A percentile compares a stretch with the other conserved stretches of the same genome.
Evolutionary conservation across 1,139 yeast genomes (phyloP).

Genomic region (Lodderomyces orthopsilosis): DNA sequence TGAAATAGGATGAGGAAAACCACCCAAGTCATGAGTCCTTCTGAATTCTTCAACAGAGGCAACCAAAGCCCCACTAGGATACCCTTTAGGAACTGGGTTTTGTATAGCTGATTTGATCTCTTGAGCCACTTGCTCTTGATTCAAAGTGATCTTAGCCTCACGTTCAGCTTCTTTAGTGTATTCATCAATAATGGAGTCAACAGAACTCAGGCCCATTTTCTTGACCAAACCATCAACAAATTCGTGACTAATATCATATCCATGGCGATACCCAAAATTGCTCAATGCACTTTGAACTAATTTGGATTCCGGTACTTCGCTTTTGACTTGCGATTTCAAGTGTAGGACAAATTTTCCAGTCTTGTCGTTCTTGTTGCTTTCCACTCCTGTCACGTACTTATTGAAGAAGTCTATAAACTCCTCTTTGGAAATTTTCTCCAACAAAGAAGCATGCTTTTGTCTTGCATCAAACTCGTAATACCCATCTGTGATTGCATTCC

Average conservation of each 20-base stretch:
- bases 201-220: slow-evolving; percentile 16
- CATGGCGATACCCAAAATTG: slow-evolving; percentile 26
- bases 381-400: slow-evolving; percentile 29
- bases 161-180: slow-evolving; percentile 10
- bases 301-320: slow-evolving; percentile 23
- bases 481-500: slow-evolving; percentile 70
- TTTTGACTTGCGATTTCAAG: slow-evolving; percentile 57
- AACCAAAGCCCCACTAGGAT: slow-evolving; percentile 26
- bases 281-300: slow-evolving; percentile 25
- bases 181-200: slow-evolving; percentile 16
- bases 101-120: slow-evolving; percentile 16
- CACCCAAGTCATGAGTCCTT: slow-evolving; percentile 24
- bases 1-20: slow-evolving; percentile 30
- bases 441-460: slow-evolving; percentile 54
- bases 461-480: slow-evolving; percentile 69
- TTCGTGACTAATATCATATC: slow-evolving; percentile 25
- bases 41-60: slow-evolving; percentile 25
- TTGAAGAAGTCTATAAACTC: slow-evolving; percentile 60
- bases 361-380: not conserved
- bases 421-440: slow-evolving; percentile 50
- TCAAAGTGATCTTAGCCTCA: slow-evolving; percentile 1
- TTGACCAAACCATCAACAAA: slow-evolving; percentile 24
- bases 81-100: slow-evolving; percentile 25
- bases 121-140: slow-evolving; percentile 9
- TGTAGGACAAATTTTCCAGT: slow-evolving; percentile 61